A percentile compares a stretch with the other conserved stretches of the same genome.
phyloP scores from a whole-genome alignment of 495 filamentous ascomycete genomes.

The Lineolata rhizophorae region DNA sequence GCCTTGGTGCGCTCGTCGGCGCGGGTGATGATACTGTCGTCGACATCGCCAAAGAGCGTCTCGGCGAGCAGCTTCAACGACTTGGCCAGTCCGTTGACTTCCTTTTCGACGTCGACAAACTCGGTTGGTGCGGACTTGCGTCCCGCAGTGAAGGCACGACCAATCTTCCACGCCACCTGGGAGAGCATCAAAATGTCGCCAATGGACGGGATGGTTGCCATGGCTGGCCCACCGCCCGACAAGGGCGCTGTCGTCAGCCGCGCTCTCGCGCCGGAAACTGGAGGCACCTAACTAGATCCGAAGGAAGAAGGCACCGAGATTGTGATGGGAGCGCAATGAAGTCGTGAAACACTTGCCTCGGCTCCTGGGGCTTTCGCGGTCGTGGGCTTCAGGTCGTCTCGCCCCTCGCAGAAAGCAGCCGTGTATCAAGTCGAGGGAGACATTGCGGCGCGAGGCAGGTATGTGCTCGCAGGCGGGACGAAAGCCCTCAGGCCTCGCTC shows the following conservation, averaged over 20 bases:
- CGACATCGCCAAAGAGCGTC: constrained; percentile 13
- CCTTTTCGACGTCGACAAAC: constrained; percentile 20
- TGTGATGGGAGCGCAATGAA: too few relatives aligned
- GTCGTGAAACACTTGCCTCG: too few relatives aligned
- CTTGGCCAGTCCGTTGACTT: constrained; percentile 17
- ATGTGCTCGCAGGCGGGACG: too few relatives aligned
- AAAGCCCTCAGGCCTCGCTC: too few relatives aligned
- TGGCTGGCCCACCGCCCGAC: background rate
- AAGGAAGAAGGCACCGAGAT: too few relatives aligned
- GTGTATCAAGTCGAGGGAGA: too few relatives aligned
- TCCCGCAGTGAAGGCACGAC: constrained; percentile 21
- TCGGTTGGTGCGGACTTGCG: constrained; percentile 17
- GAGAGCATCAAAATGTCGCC: constrained; percentile 23
- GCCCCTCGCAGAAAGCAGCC: too few relatives aligned
- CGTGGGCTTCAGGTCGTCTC: too few relatives aligned
- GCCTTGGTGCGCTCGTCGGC: constrained; percentile 13
- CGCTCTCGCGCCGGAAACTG: too few relatives aligned
- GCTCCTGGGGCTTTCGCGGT: too few relatives aligned
- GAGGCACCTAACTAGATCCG: too few relatives aligned
- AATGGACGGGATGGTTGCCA: constrained; percentile 12
- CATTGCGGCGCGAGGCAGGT: too few relatives aligned
- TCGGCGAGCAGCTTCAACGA: constrained; percentile 19
- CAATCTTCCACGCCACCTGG: constrained; percentile 20
- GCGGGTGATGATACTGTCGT: constrained; percentile 13
- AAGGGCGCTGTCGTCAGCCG: background rate